A percentile compares a stretch with the other conserved stretches of the same genome.
These are phyloP conservation scores for Rhodomyrtus psidioides DNA, from an alignment of 441 rosid species.

Conservation along the genomic window DNA sequence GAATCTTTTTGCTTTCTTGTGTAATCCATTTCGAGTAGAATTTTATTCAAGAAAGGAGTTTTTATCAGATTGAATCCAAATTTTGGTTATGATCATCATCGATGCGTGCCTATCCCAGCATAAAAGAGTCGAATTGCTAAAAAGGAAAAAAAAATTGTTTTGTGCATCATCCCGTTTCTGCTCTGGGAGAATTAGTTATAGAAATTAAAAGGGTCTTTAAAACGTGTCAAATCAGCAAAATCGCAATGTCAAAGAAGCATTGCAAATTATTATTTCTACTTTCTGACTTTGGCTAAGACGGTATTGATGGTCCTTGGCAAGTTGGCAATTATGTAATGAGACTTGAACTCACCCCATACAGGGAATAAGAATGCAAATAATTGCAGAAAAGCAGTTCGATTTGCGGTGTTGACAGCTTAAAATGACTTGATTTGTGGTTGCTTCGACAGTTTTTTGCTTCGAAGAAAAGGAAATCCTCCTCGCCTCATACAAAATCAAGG, in stretches of 20 bases:
- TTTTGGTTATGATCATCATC: not conserved
- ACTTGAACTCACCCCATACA: not conserved
- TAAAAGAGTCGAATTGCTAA: not conserved
- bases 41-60: not conserved
- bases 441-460: conserved; percentile 62
- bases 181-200: not conserved
- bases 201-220: not conserved
- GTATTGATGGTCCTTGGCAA: not conserved
- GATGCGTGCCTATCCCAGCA: not conserved
- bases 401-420: not conserved
- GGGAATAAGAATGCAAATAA: not conserved
- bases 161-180: not conserved
- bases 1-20: not conserved
- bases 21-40: not conserved
- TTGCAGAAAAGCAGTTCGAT: not conserved
- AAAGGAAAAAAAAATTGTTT: not conserved
- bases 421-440: not conserved
- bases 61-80: not conserved
- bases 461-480: conserved; percentile 65
- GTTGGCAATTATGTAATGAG: not conserved
- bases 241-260: not conserved
- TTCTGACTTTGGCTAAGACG: not conserved
- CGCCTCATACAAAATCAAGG: conserved; percentile 56
- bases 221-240: not conserved
- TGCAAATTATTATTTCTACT: not conserved